These are phyloP conservation scores for Microdochium trichocladiopsis DNA, from an alignment of 2,329 filamentous ascomycete species.

Conservation along the genomic window DNA sequence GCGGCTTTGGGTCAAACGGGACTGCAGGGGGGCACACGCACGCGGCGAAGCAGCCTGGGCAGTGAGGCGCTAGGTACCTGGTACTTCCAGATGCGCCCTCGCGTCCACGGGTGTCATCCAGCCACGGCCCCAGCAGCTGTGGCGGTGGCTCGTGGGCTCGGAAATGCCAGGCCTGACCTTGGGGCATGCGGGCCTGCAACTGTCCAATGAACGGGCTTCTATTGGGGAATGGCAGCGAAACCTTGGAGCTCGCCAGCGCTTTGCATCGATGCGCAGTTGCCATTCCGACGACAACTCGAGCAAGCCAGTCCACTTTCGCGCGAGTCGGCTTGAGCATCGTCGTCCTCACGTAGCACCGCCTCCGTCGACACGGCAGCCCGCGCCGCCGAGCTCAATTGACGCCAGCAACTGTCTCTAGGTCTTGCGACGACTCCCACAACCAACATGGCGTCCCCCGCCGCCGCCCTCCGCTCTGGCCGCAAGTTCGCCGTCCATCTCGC, in stretches of 20 bases:
- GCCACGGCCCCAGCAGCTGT: no score
- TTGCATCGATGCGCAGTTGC: not conserved
- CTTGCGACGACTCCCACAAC: conserved; percentile 22
- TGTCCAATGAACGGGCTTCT: not conserved
- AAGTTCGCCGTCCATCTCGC: conserved; percentile 29
- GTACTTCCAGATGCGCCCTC: no score
- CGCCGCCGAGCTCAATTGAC: not conserved
- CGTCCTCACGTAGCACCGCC: not conserved
- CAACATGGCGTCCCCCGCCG: conserved; percentile 41
- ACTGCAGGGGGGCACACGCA: not conserved
- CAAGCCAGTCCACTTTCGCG: not conserved
- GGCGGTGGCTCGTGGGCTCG: no score
- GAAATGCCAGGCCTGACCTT: no score
- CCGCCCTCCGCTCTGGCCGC: not conserved
- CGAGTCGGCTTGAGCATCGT: not conserved
- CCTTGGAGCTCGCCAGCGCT: not conserved
- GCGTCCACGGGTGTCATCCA: no score
- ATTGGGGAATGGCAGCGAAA: not conserved
- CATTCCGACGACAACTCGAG: not conserved
- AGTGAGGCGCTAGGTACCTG: no score
- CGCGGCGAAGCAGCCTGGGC: not conserved
- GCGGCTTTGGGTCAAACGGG: no score
- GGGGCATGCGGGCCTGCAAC: not conserved
- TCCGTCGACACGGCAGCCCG: not conserved
- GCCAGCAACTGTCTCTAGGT: conserved; percentile 2